Base-by-base conservation (phyloP, 352 stramenopile species). In the Globisporangium recalcitrans region DNA sequence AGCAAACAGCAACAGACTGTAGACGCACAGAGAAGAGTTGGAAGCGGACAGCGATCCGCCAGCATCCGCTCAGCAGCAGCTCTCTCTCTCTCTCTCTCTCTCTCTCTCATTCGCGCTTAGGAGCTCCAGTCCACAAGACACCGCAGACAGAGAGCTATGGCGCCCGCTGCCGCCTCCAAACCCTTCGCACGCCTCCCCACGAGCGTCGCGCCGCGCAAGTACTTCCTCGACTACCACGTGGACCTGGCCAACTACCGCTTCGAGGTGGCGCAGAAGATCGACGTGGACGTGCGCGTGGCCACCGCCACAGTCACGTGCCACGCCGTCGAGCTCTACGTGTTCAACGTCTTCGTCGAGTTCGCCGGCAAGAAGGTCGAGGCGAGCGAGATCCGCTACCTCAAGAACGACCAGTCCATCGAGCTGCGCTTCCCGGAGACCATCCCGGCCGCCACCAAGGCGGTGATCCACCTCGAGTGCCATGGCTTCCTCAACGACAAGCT, bases 401-500 rank as follows among this genome's bases (percentile, higher is more conserved):
- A 65, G 24, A 64, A 67, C 13, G 78, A 90, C 63, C 76, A 93
- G 66, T 62, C 78, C 32, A 72, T 93, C 2, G 67, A 77, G 60
- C 62, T 93, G 36, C 44, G 70, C 14, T 80, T 93, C 24, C 66
- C 68, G 1, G 70, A 85, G 57, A 46, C 66, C 27, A 68, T 93
- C 8, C 67, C 78, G 1, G 77, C 68, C 0, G 69, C 68, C 26
- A 38, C 42, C 0, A 34, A 48, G 44, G 80, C 74, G 2, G 55
- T 73, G 56, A 62, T 91, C 21, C 53, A 52, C 53, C 71, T 95
- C 21, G 68, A 66, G 52, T 90, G 71, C 67, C 80, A 88, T 52
- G 83, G 86, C 4, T 72, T 78, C 34, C 71, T 95, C 38, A 95
- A 96, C 75, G 94, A 98, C 76, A 82, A 98, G 80, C 96, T 99